These are phyloP conservation scores for Monilinia laxa DNA, from an alignment of 2,329 filamentous ascomycete species.

Conservation along the genomic window DNA sequence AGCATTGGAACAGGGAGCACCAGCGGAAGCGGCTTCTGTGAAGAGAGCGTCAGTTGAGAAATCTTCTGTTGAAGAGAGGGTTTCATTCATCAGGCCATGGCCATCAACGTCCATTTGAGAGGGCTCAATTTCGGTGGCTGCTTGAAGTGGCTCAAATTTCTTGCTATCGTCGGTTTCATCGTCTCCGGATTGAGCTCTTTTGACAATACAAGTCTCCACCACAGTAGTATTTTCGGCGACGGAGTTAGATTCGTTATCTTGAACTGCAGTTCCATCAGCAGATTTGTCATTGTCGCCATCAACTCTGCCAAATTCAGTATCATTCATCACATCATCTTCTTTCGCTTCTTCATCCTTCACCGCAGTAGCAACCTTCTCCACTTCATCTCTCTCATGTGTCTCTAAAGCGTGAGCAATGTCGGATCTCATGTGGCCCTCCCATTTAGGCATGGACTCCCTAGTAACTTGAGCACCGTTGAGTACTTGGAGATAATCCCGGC, in stretches of 20 bases:
- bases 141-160: background rate
- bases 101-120: background rate
- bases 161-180: background rate
- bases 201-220: background rate
- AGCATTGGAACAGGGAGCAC: background rate
- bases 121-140: background rate
- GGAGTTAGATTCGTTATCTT: background rate
- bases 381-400: conserved; percentile 9
- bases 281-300: background rate
- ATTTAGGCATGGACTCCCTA: conserved; percentile 35
- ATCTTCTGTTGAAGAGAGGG: background rate
- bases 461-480: conserved; percentile 34
- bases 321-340: background rate
- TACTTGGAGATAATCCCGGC: conserved; percentile 40
- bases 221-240: too few relatives aligned
- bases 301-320: background rate
- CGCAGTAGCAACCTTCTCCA: background rate
- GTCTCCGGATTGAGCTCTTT: background rate
- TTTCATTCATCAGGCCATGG: background rate
- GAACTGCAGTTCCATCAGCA: background rate
- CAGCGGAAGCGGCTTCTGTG: background rate
- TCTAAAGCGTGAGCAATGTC: conserved; percentile 10
- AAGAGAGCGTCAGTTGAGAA: background rate
- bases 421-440: conserved; percentile 29
- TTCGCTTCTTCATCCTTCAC: background rate